Evolutionary conservation across 306 rosid species (phyloP).

Genomic region (Medicago truncatula): DNA sequence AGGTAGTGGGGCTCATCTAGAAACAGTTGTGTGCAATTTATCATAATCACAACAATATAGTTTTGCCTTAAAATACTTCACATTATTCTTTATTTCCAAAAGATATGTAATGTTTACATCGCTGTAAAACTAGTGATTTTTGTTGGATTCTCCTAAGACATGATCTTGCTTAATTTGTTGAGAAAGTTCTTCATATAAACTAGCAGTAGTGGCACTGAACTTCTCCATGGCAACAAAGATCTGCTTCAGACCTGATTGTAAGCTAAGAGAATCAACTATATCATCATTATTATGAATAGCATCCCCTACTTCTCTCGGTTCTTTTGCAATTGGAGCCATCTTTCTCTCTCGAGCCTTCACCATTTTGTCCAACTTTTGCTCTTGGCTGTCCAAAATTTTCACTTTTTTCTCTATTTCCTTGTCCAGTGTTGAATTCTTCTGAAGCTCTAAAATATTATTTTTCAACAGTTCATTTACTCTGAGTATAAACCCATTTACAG

Average conservation of each 20-base stretch:
- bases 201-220: slow-evolving; percentile 56
- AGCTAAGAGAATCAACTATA: slow-evolving; percentile 21
- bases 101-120: background rate
- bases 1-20: background rate
- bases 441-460: slow-evolving; percentile 51
- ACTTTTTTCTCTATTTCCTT: slow-evolving; percentile 65
- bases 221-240: slow-evolving; percentile 62
- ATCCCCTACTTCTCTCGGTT: slow-evolving; percentile 44
- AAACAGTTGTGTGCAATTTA: background rate
- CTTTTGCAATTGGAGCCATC: slow-evolving; percentile 36
- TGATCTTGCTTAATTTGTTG: slow-evolving; percentile 48
- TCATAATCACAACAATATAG: background rate
- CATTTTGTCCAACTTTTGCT: slow-evolving; percentile 63
- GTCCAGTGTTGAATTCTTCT: slow-evolving; percentile 52
- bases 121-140: background rate
- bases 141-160: slow-evolving; percentile 40
- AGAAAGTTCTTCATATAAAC: slow-evolving; percentile 64
- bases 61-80: background rate
- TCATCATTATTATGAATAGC: slow-evolving; percentile 39
- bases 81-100: slow-evolving; percentile 3
- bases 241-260: slow-evolving; percentile 56
- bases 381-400: slow-evolving; percentile 52
- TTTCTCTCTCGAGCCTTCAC: slow-evolving; percentile 51
- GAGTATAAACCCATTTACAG: slow-evolving; percentile 56
- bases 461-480: slow-evolving; percentile 56